Evolutionary conservation across 2,329 filamentous ascomycete species (phyloP), one percentile per base, ranked within the genome.

Genomic region (Alternaria arborescens): DNA sequence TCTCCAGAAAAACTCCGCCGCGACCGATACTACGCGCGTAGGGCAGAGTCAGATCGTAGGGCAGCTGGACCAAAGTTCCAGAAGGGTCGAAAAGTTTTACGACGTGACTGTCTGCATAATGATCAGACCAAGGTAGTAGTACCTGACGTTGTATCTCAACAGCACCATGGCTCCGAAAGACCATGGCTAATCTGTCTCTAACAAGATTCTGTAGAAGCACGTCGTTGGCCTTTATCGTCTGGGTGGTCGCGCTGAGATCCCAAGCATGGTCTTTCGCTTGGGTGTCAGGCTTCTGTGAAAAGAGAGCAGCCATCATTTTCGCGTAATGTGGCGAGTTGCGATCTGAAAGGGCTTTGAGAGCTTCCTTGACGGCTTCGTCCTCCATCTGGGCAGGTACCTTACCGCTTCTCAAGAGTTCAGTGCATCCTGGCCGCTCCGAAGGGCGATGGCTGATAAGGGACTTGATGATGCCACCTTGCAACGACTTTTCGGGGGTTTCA

Each of bases 361-460:
- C 92, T 64, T 93, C 88, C 61, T 92, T 88, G 62, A 97, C 93
- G 1, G 91, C 93, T 77, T 97, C 94, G 71, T 94, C 94, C 77
- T 97, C 94, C 80, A 97, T 92, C 73, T 95, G 92, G 8, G 97
- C 86, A 0, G 95, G 95, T 5, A 99, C 85, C 72, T 93, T 93
- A 20, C 92, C 92, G 71, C 91, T 94, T 64, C 92, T 89, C 2
- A 98, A 82, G 11, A 99, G 86, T 61, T 97, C 93, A 1, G 86
- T 83, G 61, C 92, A 94, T 20, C 90, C 92, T 0, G 94, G 95
- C 3, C 95, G 87, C 68, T 94, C 89, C 63, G 89, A 91, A 1
- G 94, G 92, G 56, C 89, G 90, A 71, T 97, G 93, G 48, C 87
- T 93, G 41, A 98, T 85, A 1, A 99, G 82, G 0, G 91, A 91